Evolutionary conservation across 1,284 basidiomycete species (phyloP), one percentile per base, ranked within the genome.

Genomic region (Malassezia yamatoensis): DNA sequence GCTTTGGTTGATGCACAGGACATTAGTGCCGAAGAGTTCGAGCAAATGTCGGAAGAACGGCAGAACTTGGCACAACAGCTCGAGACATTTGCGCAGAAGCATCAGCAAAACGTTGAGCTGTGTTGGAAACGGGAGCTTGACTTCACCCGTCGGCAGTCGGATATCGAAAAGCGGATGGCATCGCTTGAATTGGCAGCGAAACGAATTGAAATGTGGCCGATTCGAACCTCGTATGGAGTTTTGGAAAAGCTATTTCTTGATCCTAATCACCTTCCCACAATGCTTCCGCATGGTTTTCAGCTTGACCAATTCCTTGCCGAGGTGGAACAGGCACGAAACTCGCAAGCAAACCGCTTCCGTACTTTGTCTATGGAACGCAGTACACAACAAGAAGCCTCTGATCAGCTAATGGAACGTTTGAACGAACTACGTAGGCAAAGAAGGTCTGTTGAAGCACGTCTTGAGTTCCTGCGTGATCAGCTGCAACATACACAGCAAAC

Each of bases 21-120:
- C 47, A 65, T 71, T 61, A 65, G 67, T 24, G 61, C 61, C 6
- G 69, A 73, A 34, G 68, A 72, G 53, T 71, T 64, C 53, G 67
- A 68, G 44, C 59, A 63, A 29, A 67, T 73, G 61, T 42, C 58
- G 18, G 58, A 61, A 18, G 64, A 68, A 46, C 64, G 66, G 37
- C 63, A 66, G 39, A 55, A 61, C 32, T 58, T 74, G 8, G 53
- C 54, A 47, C 65, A 64, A 48, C 64, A 70, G 40, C 55, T 66
- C 18, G 58, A 60, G 24, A 59, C 64, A 35, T 46, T 67, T 7
- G 59, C 57, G 24, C 51, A 62, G 44, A 60, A 64, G 49, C 63
- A 62, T 54, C 59, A 63, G 39, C 62, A 64, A 48, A 62, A 63
- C 3, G 58, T 62, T 7, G 62, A 64, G 49, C 60, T 60, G 44